Evolutionary conservation across 1,284 basidiomycete genomes (phyloP).

Genomic region (Trametes pubescens): DNA sequence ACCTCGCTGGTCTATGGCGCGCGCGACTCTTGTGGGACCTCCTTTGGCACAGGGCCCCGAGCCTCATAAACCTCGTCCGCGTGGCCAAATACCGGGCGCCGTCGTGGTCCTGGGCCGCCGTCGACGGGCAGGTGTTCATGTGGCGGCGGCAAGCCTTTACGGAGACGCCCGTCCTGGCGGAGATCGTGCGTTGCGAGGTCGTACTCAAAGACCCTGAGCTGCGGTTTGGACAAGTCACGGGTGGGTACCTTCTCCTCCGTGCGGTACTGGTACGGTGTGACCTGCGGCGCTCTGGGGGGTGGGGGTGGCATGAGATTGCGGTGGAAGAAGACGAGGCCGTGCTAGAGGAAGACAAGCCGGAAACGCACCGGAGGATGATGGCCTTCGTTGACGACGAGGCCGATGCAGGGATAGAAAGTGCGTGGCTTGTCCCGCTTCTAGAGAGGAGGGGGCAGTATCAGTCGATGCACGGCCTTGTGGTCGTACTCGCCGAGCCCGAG

Average conservation of each 20-base stretch:
- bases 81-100: conserved; percentile 20
- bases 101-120: conserved; percentile 29
- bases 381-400: too few species aligned
- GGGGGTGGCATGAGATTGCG: too few species aligned
- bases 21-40: conserved; percentile 18
- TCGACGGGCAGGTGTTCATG: conserved; percentile 23
- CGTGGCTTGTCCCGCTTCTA: too few species aligned
- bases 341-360: too few species aligned
- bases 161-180: neutral
- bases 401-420: too few species aligned
- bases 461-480: too few species aligned
- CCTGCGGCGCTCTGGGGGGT: neutral
- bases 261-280: neutral
- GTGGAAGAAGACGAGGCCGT: too few species aligned
- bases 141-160: neutral
- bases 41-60: conserved; percentile 25
- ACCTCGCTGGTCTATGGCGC: conserved; percentile 27
- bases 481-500: too few species aligned
- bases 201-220: neutral
- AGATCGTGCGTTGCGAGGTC: neutral
- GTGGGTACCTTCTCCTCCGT: neutral
- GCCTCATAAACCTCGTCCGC: conserved; percentile 13
- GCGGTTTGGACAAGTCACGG: neutral
- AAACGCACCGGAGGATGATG: too few species aligned
- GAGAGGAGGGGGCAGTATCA: too few species aligned